phyloP scores from a whole-genome alignment of 2,329 filamentous ascomycete genomes.

The Fusarium sp. region DNA sequence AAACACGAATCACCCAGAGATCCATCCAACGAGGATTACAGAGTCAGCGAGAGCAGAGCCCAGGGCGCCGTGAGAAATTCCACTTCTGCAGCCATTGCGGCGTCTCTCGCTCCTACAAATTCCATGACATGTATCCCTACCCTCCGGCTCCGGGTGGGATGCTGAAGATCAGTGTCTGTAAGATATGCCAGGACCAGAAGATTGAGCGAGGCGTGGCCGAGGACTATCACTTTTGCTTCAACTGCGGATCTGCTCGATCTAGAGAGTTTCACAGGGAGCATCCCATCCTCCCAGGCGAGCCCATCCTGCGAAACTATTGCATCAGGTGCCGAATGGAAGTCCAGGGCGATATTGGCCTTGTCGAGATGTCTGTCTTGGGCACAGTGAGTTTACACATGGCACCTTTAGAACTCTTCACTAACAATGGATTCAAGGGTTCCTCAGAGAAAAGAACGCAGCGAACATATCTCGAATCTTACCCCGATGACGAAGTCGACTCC shows the following conservation, averaged over 20 bases:
- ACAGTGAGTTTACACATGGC: conserved; percentile 38
- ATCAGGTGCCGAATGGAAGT: conserved; percentile 43
- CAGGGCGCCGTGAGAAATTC: conserved; percentile 35
- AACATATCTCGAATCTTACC: background rate
- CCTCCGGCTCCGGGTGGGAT: conserved; percentile 25
- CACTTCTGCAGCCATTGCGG: conserved; percentile 55
- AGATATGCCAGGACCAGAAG: conserved; percentile 48
- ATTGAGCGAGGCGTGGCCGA: conserved; percentile 40
- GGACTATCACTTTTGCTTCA: conserved; percentile 56
- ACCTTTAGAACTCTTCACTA: conserved; percentile 8
- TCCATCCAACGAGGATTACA: background rate
- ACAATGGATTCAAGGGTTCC: conserved; percentile 7
- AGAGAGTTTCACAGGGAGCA: conserved; percentile 51
- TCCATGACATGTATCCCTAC: conserved; percentile 52
- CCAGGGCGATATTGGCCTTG: conserved; percentile 37
- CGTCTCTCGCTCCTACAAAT: conserved; percentile 49
- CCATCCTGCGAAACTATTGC: conserved; percentile 51
- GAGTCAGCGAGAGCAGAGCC: conserved; percentile 34
- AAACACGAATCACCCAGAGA: background rate
- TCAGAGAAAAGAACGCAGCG: background rate
- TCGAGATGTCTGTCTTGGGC: conserved; percentile 44
- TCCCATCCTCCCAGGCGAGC: conserved; percentile 39
- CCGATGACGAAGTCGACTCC: conserved; percentile 31
- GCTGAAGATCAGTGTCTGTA: conserved; percentile 51
- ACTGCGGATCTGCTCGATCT: conserved; percentile 57